These are phyloP conservation scores for Setaria viridis DNA, from an alignment of 202 grass and related monocot species.

Conservation along the genomic window DNA sequence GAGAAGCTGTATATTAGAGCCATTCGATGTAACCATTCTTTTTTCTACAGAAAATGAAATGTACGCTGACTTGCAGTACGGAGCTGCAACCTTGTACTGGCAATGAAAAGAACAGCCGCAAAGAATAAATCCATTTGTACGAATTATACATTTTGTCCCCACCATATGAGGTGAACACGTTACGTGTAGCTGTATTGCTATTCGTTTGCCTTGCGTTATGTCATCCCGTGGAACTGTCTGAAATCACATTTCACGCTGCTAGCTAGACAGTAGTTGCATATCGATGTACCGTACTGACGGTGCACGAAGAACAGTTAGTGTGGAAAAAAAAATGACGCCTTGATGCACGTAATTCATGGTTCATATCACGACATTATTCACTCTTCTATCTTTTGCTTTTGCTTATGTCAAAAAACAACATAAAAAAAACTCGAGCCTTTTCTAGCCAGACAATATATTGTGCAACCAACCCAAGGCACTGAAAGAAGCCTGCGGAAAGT, in stretches of 20 bases:
- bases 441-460: not conserved
- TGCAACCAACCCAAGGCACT: not conserved
- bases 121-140: slow-evolving; percentile 26
- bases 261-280: not conserved
- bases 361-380: not conserved
- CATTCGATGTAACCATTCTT: slow-evolving; percentile 64
- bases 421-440: not conserved
- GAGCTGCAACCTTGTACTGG: slow-evolving; percentile 45
- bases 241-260: not conserved
- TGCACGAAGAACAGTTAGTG: not conserved
- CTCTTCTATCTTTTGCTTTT: not conserved
- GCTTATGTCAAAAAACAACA: not conserved
- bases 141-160: slow-evolving; percentile 7
- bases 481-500: not conserved
- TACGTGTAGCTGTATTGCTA: slow-evolving; percentile 6
- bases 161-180: slow-evolving; percentile 15
- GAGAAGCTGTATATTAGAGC: slow-evolving; percentile 66
- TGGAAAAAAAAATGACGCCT: too few species aligned
- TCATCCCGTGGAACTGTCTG: not conserved
- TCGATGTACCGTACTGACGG: not conserved
- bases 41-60: slow-evolving; percentile 55
- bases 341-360: not conserved
- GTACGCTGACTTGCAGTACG: slow-evolving; percentile 44
- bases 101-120: slow-evolving; percentile 42
- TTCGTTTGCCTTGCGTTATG: slow-evolving; percentile 10